Evolutionary conservation across 805 yeast genomes (phyloP), one percentile per base, ranked within the genome.

Genomic region (Nakazawaea siamensis): DNA sequence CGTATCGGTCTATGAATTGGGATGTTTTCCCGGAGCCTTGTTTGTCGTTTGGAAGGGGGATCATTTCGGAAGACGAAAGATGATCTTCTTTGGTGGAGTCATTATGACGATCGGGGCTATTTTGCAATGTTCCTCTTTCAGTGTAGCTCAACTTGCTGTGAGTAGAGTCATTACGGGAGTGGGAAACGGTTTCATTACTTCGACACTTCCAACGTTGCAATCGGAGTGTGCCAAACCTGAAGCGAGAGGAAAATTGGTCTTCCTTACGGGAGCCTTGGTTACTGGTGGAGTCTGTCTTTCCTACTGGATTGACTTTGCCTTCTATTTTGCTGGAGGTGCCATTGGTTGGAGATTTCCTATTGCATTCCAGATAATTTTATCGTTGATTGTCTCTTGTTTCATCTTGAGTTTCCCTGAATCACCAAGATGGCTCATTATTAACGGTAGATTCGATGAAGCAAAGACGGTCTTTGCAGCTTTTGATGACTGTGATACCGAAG

Each of bases 371-470:
- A 51, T 59, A 27, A 39, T 64, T 23, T 64, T 64, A 38, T 61
- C 68, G 5, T 18, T 51, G 12, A 18, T 49, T 8, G 46, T 56
- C 23, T 31, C 52, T 12, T 45, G 48, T 5, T 39, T 58, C 21
- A 45, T 62, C 41, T 17, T 35, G 12, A 23, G 31, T 7, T 33
- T 43, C 16, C 76, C 76, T 24, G 77, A 71, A 46, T 68, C 76
- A 2, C 78, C 78, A 37, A 59, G 77, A 56, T 71, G 76, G 74
- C 63, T 72, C 43, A 51, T 70, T 35, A 65, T 66, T 17, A 53
- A 62, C 28, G 63, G 60, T 38, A 47, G 52, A 29, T 53, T 53
- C 41, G 66, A 62, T 15, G 68, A 68, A 41, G 73, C 70, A 21
- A 46, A 35, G 39, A 43, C 48, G 29, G 47, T 59, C 13, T 51